phyloP scores from a whole-genome alignment of 192 early-diverging fungal species.

The Entomortierella lignicola region DNA sequence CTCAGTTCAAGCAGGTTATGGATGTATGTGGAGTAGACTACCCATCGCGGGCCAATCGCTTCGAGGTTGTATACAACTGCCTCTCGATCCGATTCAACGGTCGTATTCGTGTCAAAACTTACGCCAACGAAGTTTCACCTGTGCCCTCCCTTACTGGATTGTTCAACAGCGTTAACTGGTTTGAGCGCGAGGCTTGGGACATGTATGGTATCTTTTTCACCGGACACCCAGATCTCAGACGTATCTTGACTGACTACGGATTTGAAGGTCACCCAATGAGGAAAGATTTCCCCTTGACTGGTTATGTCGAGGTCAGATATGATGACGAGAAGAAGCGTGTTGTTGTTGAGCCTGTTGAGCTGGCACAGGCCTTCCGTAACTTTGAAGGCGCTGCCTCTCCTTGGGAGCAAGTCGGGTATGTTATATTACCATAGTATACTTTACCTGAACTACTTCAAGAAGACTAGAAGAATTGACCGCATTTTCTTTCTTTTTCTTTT shows the following conservation, averaged over 20 bases:
- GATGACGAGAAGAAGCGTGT: slow-evolving; percentile 99
- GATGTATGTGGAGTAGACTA: slow-evolving; percentile 95
- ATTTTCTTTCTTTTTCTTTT: not conserved
- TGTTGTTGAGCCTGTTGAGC: slow-evolving; percentile 94
- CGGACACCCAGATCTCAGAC: slow-evolving; percentile 94
- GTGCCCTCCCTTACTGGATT: slow-evolving; percentile 89
- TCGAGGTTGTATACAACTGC: slow-evolving; percentile 97
- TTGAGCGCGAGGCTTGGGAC: slow-evolving; percentile 98
- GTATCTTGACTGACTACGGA: slow-evolving; percentile 98
- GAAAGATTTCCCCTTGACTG: slow-evolving; percentile 98
- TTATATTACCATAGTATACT: not conserved
- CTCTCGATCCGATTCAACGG: slow-evolving; percentile 88
- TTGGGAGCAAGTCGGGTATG: slow-evolving; percentile 87
- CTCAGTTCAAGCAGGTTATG: slow-evolving; percentile 92
- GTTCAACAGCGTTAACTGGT: slow-evolving; percentile 93
- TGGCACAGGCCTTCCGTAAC: slow-evolving; percentile 95
- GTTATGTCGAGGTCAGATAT: slow-evolving; percentile 98
- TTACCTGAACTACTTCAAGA: too few species aligned
- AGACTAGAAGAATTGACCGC: too few species aligned
- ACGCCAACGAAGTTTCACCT: slow-evolving; percentile 89
- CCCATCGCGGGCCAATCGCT: slow-evolving; percentile 91
- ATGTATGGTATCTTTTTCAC: slow-evolving; percentile 99
- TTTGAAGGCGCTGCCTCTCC: slow-evolving; percentile 94
- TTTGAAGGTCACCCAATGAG: slow-evolving; percentile 95
- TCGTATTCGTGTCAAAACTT: slow-evolving; percentile 98